Evolutionary conservation across 306 rosid species (phyloP).

Genomic region (Dryas alaskensis): DNA sequence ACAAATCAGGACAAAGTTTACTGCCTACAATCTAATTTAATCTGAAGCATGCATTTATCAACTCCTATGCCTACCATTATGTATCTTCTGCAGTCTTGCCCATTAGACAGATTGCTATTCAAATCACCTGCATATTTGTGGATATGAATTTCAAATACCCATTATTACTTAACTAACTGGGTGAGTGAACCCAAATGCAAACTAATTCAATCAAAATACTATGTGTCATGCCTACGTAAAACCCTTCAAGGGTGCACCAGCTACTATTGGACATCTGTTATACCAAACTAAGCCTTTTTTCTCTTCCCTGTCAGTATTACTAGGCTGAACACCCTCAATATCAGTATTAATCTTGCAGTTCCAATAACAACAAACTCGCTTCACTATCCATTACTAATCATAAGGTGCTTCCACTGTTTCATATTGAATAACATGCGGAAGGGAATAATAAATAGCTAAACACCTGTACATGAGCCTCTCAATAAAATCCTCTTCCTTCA

Average conservation of each 20-base stretch:
- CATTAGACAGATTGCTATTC: background rate
- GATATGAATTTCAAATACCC: background rate
- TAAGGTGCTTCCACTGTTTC: slow-evolving; percentile 23
- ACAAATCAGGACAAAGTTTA: no score
- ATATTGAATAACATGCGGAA: slow-evolving; percentile 30
- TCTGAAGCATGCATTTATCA: slow-evolving; percentile 13
- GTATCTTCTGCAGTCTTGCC: background rate
- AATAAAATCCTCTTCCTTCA: slow-evolving; percentile 99
- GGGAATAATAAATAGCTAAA: slow-evolving; percentile 36
- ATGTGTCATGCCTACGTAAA: slow-evolving; percentile 18
- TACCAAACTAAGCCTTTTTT: slow-evolving; percentile 3
- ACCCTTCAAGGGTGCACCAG: slow-evolving; percentile 23
- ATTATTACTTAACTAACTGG: background rate
- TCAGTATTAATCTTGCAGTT: slow-evolving; percentile 21
- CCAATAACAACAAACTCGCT: slow-evolving; percentile 21
- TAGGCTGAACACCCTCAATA: slow-evolving; percentile 19
- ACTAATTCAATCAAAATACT: slow-evolving; percentile 8
- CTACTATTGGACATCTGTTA: slow-evolving; percentile 19
- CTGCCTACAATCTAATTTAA: background rate
- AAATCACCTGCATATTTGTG: slow-evolving; percentile 1
- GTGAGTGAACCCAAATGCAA: slow-evolving; percentile 8
- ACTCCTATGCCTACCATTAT: slow-evolving; percentile 9
- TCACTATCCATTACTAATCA: slow-evolving; percentile 9
- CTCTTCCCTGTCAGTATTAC: slow-evolving; percentile 22
- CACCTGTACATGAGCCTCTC: slow-evolving; percentile 99